phyloP scores from a whole-genome alignment of 1,284 basidiomycete genomes.

The Heterobasidion occidentale region DNA sequence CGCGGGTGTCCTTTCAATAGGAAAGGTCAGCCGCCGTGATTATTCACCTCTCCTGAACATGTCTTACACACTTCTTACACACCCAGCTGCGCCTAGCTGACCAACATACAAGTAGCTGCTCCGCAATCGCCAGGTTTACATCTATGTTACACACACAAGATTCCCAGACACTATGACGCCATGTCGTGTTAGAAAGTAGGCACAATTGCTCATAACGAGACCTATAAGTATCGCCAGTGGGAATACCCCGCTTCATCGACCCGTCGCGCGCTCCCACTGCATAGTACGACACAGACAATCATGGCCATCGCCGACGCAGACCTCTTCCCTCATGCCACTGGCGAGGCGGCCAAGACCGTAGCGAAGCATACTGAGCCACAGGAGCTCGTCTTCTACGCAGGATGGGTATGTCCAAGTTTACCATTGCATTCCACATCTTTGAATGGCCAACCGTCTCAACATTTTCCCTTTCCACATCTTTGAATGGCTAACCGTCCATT shows the following conservation, averaged over 20 bases:
- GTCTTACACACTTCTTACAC: too few relatives aligned
- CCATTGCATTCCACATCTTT: not conserved
- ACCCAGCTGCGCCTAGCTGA: not conserved
- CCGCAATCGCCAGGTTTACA: not conserved
- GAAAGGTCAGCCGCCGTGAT: too few relatives aligned
- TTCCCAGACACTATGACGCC: not conserved
- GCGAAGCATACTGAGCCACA: conserved; percentile 36
- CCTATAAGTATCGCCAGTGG: not conserved
- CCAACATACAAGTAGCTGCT: not conserved
- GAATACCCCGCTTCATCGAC: not conserved
- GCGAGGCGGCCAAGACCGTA: conserved; percentile 44
- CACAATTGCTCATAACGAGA: not conserved
- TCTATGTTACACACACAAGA: not conserved
- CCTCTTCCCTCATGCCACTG: conserved; percentile 52
- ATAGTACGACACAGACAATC: not conserved
- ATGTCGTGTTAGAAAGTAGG: not conserved
- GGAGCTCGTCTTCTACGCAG: conserved; percentile 52
- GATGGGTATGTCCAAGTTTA: conserved; percentile 38
- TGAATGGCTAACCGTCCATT: not conserved
- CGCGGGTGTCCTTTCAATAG: too few relatives aligned
- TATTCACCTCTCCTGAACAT: too few relatives aligned
- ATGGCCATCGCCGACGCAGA: conserved; percentile 31
- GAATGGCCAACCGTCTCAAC: not conserved
- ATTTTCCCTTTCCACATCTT: too few relatives aligned
- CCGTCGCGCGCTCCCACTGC: not conserved